These are phyloP conservation scores for Diplosphaera chodatii DNA, from an alignment of 139 green algal genomes.

Conservation along the genomic window DNA sequence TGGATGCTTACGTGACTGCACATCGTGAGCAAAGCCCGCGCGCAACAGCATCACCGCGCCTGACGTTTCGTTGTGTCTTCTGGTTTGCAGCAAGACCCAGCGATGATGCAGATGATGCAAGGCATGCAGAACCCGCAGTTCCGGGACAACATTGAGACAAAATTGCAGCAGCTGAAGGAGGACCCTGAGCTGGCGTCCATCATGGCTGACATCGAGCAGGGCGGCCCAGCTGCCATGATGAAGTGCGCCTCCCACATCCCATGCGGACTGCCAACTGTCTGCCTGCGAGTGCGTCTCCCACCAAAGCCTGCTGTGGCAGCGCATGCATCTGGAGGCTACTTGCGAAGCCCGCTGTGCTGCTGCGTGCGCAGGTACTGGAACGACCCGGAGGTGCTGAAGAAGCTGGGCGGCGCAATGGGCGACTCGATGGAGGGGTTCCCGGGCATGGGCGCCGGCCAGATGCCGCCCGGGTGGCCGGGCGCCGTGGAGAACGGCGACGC, in stretches of 20 bases:
- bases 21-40: too few species aligned
- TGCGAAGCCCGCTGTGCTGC: too few species aligned
- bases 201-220: slow-evolving; percentile 88
- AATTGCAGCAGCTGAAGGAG: slow-evolving; percentile 72
- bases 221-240: slow-evolving; percentile 94
- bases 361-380: slow-evolving; percentile 81
- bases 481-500: slow-evolving; percentile 21
- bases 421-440: slow-evolving; percentile 10
- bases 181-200: slow-evolving; percentile 89
- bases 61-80: neutral
- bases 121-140: slow-evolving; percentile 63
- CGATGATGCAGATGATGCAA: slow-evolving; percentile 63
- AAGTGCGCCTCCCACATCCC: too few species aligned
- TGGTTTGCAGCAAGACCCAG: slow-evolving; percentile 52
- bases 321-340: too few species aligned
- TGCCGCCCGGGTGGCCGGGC: slow-evolving; percentile 7
- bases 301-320: too few species aligned
- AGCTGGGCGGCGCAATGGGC: slow-evolving; percentile 81
- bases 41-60: too few species aligned
- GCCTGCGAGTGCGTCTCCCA: too few species aligned
- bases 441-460: slow-evolving; percentile 11
- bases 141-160: slow-evolving; percentile 57
- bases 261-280: too few species aligned
- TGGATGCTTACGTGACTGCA: too few species aligned
- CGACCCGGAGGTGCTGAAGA: slow-evolving; percentile 83